These are phyloP conservation scores for Cercospora sp. DNA, from an alignment of 2,329 filamentous ascomycete genomes.

Conservation along the genomic window DNA sequence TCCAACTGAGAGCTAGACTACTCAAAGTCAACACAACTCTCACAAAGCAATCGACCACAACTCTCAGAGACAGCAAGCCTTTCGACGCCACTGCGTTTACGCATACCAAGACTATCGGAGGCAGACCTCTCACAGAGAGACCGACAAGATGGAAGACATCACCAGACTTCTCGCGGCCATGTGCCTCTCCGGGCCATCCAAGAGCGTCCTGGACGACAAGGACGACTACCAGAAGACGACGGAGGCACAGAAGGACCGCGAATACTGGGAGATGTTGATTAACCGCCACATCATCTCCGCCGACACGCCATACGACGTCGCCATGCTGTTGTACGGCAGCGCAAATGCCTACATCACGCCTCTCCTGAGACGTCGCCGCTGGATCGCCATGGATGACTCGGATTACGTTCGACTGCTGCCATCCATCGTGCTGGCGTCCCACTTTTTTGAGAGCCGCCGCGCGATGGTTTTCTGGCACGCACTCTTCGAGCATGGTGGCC, in stretches of 20 bases:
- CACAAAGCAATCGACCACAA: background rate
- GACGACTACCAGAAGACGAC: background rate
- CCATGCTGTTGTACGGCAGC: background rate
- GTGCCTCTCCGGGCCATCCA: background rate
- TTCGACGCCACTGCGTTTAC: background rate
- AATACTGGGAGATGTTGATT: background rate
- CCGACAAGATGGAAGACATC: background rate
- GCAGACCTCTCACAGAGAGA: background rate
- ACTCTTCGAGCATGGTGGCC: background rate
- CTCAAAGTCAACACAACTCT: no score
- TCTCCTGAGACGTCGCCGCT: background rate
- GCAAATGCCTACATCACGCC: background rate
- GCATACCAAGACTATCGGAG: background rate
- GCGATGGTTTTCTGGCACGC: constrained; percentile 9
- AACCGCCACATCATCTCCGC: background rate
- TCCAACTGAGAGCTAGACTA: no score
- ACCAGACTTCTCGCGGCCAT: background rate
- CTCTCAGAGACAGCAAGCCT: background rate
- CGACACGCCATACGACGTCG: background rate
- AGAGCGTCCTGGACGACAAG: background rate
- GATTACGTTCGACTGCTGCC: background rate
- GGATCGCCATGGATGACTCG: background rate
- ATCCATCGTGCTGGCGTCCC: constrained; percentile 1
- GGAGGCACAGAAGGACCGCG: background rate
- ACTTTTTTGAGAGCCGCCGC: background rate